These are phyloP conservation scores for Colletotrichum limetticola DNA, from an alignment of 2,329 filamentous ascomycete genomes.

Conservation along the genomic window DNA sequence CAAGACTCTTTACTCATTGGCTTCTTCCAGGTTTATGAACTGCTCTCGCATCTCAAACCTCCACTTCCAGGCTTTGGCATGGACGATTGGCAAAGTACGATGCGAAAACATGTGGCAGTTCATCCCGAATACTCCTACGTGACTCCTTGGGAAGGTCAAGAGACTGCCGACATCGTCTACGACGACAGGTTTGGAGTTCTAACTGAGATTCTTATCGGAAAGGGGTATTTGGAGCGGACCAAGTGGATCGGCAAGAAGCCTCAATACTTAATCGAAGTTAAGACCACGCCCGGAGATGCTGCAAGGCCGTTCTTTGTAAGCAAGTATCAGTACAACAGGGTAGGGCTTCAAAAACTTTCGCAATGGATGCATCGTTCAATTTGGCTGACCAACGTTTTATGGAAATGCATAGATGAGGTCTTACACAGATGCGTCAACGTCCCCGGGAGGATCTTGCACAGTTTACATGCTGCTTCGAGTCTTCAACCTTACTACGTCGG, in stretches of 20 bases:
- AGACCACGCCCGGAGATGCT: constrained; percentile 53
- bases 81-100: constrained; percentile 59
- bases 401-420: background rate
- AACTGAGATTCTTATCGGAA: constrained; percentile 46
- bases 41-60: constrained; percentile 44
- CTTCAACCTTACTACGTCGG: background rate
- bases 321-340: constrained; percentile 53
- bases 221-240: constrained; percentile 43
- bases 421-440: background rate
- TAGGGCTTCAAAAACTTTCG: constrained; percentile 36
- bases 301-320: constrained; percentile 59
- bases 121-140: constrained; percentile 54
- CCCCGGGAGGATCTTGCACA: background rate
- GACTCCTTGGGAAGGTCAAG: constrained; percentile 48
- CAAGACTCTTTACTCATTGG: background rate
- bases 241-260: constrained; percentile 44
- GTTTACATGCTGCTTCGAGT: constrained; percentile 8
- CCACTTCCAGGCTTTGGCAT: constrained; percentile 46
- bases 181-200: constrained; percentile 46
- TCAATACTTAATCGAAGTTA: constrained; percentile 62
- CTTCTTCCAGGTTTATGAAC: constrained; percentile 52
- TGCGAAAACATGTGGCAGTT: constrained; percentile 50
- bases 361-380: fast-evolving
- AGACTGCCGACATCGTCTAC: constrained; percentile 61
- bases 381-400: background rate